These are phyloP conservation scores for Syzygium malaccense DNA, from an alignment of 441 rosid genomes.

Conservation along the genomic window DNA sequence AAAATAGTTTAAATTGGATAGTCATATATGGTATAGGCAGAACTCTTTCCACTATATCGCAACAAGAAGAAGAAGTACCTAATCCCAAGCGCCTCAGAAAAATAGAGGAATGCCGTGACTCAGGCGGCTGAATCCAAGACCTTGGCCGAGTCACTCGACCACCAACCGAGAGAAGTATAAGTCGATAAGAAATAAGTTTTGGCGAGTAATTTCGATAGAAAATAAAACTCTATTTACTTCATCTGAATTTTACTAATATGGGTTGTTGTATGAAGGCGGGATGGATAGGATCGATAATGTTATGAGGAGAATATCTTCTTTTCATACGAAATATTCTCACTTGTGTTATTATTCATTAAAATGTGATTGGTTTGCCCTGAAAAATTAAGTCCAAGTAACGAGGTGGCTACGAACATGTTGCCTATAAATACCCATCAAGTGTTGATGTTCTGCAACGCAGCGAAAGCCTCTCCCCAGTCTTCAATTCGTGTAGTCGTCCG, in stretches of 20 bases:
- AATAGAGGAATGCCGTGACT: neutral
- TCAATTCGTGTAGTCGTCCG: neutral
- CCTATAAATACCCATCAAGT: neutral
- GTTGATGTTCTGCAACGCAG: neutral
- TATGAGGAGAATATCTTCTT: neutral
- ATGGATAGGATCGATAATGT: neutral
- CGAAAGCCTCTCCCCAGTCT: neutral
- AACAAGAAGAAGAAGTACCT: neutral
- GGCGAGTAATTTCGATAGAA: neutral
- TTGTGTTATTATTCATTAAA: neutral
- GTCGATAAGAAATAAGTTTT: neutral
- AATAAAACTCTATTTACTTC: neutral
- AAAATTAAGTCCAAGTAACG: too few species aligned
- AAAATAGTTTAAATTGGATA: too few species aligned
- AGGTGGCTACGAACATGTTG: too few species aligned
- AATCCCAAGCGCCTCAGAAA: neutral
- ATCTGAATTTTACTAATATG: neutral
- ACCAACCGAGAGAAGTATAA: neutral
- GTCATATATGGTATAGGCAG: too few species aligned
- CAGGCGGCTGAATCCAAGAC: neutral
- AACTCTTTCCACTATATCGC: too few species aligned
- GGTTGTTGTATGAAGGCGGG: neutral
- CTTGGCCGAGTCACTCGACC: neutral
- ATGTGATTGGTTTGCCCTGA: neutral
- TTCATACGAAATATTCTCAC: neutral